Evolutionary conservation across 306 rosid genomes (phyloP).

Genomic region (Cucurbita maxima): DNA sequence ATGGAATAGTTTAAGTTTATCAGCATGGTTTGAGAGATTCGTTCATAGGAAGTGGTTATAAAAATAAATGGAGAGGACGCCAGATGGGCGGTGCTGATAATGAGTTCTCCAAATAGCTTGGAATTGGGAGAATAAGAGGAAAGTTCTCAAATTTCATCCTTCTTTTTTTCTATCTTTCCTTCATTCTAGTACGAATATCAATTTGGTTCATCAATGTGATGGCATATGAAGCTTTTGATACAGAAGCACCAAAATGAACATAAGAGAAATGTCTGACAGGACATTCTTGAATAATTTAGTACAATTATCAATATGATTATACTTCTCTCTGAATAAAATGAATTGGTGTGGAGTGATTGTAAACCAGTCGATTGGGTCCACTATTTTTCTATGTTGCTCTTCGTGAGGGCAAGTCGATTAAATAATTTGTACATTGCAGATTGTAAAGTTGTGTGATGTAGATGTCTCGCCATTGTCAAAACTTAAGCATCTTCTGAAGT

Average conservation of each 20-base stretch:
- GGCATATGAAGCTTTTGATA: neutral
- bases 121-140: neutral
- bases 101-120: neutral
- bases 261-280: neutral
- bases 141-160: neutral
- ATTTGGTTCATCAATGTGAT: neutral
- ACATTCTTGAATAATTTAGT: neutral
- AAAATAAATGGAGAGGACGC: neutral
- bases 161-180: neutral
- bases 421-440: conserved; percentile 4
- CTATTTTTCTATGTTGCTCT: neutral
- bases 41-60: neutral
- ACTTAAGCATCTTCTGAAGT: conserved; percentile 4
- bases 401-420: neutral
- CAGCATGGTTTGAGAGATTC: neutral
- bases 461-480: neutral
- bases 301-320: neutral
- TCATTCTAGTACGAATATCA: neutral
- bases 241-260: neutral
- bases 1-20: neutral
- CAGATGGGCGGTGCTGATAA: neutral
- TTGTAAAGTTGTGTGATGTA: neutral
- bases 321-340: neutral
- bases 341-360: neutral
- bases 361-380: neutral